Percentiles rank a stretch among this genome's conserved stretches.
Conservation (phyloP, 177 flowering plant genomes). For the Vitis hybrid region DNA sequence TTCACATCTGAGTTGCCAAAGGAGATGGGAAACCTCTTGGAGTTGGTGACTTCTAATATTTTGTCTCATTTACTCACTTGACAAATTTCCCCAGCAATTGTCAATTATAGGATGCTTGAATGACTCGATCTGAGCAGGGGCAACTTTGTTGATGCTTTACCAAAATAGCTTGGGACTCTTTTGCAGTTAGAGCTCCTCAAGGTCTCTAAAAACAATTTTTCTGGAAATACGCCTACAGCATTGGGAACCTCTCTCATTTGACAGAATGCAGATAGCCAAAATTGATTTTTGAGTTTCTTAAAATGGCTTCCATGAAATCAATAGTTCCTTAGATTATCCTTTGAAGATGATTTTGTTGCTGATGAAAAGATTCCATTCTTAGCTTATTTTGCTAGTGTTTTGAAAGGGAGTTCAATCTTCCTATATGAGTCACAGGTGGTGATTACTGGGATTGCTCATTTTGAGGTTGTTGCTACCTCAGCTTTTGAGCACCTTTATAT, state of each 20-base stretch:
- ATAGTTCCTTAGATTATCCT: too few relatives aligned
- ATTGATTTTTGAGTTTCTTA: too few relatives aligned
- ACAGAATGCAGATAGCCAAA: conserved; percentile 67
- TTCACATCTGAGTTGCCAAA: conserved; percentile 60
- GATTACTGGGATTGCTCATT: too few relatives aligned
- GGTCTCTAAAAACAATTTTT: conserved; percentile 66
- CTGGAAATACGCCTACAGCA: conserved; percentile 56
- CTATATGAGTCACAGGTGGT: too few relatives aligned
- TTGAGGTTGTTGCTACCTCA: too few relatives aligned
- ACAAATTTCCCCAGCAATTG: conserved; percentile 53
- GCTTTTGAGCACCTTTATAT: too few relatives aligned
- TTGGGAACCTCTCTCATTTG: conserved; percentile 65
- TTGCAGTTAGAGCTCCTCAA: conserved; percentile 68
- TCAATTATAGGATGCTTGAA: conserved; percentile 63
- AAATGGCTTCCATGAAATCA: too few relatives aligned
- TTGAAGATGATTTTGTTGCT: too few relatives aligned
- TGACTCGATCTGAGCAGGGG: conserved; percentile 80
- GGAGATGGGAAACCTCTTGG: conserved; percentile 62
- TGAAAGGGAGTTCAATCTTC: too few relatives aligned
- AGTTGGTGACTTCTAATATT: conserved; percentile 62
- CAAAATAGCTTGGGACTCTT: conserved; percentile 64
- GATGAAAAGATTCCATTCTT: too few relatives aligned
- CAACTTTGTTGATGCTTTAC: conserved; percentile 46
- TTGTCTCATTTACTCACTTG: conserved; percentile 62
- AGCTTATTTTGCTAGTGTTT: too few relatives aligned